phyloP scores from a whole-genome alignment of 805 yeast species.

The Teunomyces pallodes region DNA sequence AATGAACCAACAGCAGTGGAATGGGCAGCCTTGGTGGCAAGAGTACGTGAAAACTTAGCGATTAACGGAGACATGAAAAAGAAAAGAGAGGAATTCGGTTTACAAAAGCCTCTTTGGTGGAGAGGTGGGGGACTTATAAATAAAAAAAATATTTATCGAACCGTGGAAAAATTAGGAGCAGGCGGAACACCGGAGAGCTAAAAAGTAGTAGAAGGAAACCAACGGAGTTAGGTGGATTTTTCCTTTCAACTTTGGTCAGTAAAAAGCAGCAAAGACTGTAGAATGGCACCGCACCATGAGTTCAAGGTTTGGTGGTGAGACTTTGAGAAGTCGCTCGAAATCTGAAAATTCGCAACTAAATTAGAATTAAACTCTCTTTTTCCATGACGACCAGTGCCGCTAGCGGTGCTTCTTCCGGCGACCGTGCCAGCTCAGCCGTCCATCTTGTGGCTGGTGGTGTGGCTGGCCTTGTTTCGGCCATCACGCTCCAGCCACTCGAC shows the following conservation, averaged over 20 bases:
- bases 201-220: too few relatives aligned
- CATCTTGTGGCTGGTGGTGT: slow-evolving; percentile 79
- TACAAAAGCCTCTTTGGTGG: background rate
- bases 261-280: background rate
- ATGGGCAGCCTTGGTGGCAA: slow-evolving; percentile 17
- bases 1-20: slow-evolving; percentile 46
- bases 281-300: background rate
- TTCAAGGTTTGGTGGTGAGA: too few relatives aligned
- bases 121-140: too few relatives aligned
- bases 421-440: slow-evolving; percentile 18
- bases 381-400: too few relatives aligned
- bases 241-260: background rate
- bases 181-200: too few relatives aligned
- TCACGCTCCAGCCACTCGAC: slow-evolving; percentile 84
- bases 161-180: too few relatives aligned
- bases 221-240: too few relatives aligned
- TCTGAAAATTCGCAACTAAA: too few relatives aligned
- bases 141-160: too few relatives aligned
- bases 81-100: background rate
- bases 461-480: slow-evolving; percentile 82
- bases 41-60: background rate
- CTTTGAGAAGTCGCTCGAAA: too few relatives aligned
- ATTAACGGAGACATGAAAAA: background rate
- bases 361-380: too few relatives aligned
- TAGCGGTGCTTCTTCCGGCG: background rate